These are phyloP conservation scores for Apostasia shenzhenica DNA, from an alignment of 106 monocot species.

Conservation along the genomic window DNA sequence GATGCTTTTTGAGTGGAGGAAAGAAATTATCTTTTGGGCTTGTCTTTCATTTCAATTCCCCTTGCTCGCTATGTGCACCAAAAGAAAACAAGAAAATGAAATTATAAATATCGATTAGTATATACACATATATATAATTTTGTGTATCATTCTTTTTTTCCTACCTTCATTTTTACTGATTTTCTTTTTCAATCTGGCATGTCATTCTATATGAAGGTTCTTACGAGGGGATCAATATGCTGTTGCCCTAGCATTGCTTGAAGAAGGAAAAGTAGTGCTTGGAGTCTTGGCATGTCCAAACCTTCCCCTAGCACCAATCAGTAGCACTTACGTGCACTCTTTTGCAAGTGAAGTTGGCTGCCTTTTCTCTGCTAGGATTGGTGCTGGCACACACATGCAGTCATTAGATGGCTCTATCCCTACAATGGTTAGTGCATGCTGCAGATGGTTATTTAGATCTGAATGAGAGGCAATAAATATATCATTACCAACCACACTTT, in stretches of 20 bases:
- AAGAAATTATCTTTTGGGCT: no score
- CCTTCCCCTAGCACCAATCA: slow-evolving; percentile 60
- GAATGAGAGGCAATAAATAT: no score
- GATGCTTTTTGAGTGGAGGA: no score
- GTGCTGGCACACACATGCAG: slow-evolving; percentile 66
- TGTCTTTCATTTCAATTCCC: no score
- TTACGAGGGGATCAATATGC: slow-evolving; percentile 98
- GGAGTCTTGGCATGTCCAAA: slow-evolving; percentile 96
- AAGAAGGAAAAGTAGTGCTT: slow-evolving; percentile 77
- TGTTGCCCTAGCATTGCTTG: slow-evolving; percentile 82
- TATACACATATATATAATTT: no score
- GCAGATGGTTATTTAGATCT: no score
- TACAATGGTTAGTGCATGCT: slow-evolving; percentile 33
- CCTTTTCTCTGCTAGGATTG: slow-evolving; percentile 86
- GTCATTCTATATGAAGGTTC: slow-evolving; percentile 34
- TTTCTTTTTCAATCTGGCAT: neutral
- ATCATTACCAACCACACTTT: no score
- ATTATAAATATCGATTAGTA: no score
- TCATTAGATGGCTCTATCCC: slow-evolving; percentile 51
- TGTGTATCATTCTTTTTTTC: no score
- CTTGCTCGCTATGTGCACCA: no score
- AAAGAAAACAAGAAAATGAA: no score
- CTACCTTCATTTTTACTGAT: no score
- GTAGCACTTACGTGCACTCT: slow-evolving; percentile 7
- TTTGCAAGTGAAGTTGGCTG: slow-evolving; percentile 47